Base-by-base conservation (phyloP, 139 green algal species). In the Diplosphaera chodatii region DNA sequence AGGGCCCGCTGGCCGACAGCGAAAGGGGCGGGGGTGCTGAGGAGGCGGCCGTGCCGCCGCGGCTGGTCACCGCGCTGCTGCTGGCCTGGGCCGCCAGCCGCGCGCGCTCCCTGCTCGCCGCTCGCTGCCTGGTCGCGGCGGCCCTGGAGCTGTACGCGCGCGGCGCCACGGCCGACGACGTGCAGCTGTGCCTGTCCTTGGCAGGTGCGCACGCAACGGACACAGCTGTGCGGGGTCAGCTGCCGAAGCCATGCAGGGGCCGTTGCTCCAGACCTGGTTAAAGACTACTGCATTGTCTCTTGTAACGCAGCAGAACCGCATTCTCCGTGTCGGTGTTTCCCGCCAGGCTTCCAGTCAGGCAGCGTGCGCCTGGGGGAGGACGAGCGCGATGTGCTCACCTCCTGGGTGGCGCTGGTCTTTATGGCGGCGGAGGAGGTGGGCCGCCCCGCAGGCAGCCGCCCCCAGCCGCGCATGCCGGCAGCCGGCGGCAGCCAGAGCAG, bases 341-440 rank as follows among this genome's bases (percentile, higher is more conserved):
- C 67, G 21, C 59, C 76, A 13, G 55, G 70, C 66, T 70, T 73
- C 67, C 34, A 74, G 70, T 56, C 67, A 1, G 56, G 72, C 4
- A 68, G 69, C 25, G 27, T 27, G 64, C 63, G 73, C 72, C 21
- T 83, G 56, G 48, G 30, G n/a, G 33, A 66, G 0, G 63, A 77
- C 66, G 74, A 83, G 16, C 55, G 80, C 64, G 84, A 90, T 27
- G 41, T 90, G 4, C 71, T 92, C 29, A 63, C 85, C 8, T 85
- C 82, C 5, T 92, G 82, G 80, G 74, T 79, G 20, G 73, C 86
- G 2, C 55, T 92, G 0, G 71, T 91, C 3, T 81, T 90, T 63
- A 74, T 92, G 28, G 85, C 87, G 0, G 68, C 88, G 15, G 31
- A 85, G 56, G 74, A 82, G 30, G 70, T 91, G 28, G 86, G 79